Base-by-base conservation (phyloP, 257 asterid species). In the Mentha longifolia region DNA sequence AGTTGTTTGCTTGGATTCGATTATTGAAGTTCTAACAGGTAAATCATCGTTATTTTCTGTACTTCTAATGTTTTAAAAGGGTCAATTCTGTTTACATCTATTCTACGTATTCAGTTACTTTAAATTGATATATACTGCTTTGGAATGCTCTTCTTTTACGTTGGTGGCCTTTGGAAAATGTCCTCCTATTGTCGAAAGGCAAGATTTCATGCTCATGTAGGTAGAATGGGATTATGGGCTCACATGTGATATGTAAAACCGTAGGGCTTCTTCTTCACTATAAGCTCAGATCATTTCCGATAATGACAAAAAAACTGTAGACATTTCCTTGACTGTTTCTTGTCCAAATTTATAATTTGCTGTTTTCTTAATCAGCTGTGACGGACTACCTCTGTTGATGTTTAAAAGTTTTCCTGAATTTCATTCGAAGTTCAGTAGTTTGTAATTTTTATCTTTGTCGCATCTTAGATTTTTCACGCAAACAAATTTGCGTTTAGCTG, bases 21-120 rank as follows among this genome's bases (percentile, higher is more conserved):
- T 91, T 85, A 83, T 94, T 61, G 98, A 88, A 85, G 79, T 68
- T 74, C 86, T 84, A 37, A 76, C 91, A 84, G 98, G 98, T 91
- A 83, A 70, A 39, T 51, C 62, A 50, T 68, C 60, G 58, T 57
- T 61, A 47, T 55, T 66, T 47, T 77, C 49, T 35, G 3, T 64
- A 8, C 16, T 50, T 22, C 41, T 39, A n/a, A 43, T 57, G 68
- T 66, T 31, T 33, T 59, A 17, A 42, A 57, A 33, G 31, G 6
- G 59, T 68, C 13, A 41, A 47, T 58, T 11, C n/a, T 45, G 19
- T 54, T 43, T 58, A 19, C 43, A 58, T 58, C 20, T 35, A 14
- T 58, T 31, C 43, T 58, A 58, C 42, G 2, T 28, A 58, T 30
- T 14, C 19, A 57, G 5, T 31, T 14, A 14, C 41, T 28, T 57